A percentile compares a stretch with the other conserved stretches of the same genome.
Conservation (phyloP, 768 basidiomycete species). For the Leucocoprinus birnbaumii region DNA sequence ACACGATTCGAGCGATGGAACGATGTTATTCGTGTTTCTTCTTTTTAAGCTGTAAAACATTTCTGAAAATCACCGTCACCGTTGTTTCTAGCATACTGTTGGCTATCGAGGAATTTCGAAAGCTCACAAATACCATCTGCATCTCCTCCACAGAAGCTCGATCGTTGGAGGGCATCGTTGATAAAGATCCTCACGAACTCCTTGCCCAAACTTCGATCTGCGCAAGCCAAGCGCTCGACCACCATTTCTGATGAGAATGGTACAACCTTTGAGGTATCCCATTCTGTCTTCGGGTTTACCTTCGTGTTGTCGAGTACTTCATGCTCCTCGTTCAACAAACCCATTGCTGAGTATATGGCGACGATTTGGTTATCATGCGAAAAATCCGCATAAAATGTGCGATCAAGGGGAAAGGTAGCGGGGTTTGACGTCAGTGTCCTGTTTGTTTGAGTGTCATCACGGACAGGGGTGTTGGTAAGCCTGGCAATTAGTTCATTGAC, state of each 20-base stretch:
- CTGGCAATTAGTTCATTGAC: slow-evolving; percentile 90
- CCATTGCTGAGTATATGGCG: slow-evolving; percentile 68
- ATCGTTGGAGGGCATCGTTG: slow-evolving; percentile 66
- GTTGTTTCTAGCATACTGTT: slow-evolving; percentile 61
- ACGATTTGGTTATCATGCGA: slow-evolving; percentile 86
- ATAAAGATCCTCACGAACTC: slow-evolving; percentile 74
- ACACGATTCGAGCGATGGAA: no score
- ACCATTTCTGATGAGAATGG: slow-evolving; percentile 78
- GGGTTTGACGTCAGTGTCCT: slow-evolving; percentile 61
- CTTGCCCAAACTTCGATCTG: slow-evolving; percentile 12
- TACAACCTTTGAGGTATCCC: slow-evolving; percentile 58
- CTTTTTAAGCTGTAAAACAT: slow-evolving; percentile 36
- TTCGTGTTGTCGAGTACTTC: slow-evolving; percentile 28
- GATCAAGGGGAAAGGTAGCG: slow-evolving; percentile 68
- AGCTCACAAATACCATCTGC: slow-evolving; percentile 61
- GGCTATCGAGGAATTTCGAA: slow-evolving; percentile 65
- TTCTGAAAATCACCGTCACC: slow-evolving; percentile 73
- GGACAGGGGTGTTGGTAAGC: slow-evolving; percentile 59
- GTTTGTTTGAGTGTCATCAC: slow-evolving; percentile 76
- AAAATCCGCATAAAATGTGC: slow-evolving; percentile 73
- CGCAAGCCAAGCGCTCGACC: slow-evolving; percentile 63
- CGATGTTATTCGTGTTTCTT: no score
- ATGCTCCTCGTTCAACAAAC: slow-evolving; percentile 40
- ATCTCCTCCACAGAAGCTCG: slow-evolving; percentile 56
- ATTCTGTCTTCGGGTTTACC: slow-evolving; percentile 36